A percentile compares a stretch with the other conserved stretches of the same genome.
phyloP scores from a whole-genome alignment of 139 green algal species.

The Chlamydomonas eustigma region DNA sequence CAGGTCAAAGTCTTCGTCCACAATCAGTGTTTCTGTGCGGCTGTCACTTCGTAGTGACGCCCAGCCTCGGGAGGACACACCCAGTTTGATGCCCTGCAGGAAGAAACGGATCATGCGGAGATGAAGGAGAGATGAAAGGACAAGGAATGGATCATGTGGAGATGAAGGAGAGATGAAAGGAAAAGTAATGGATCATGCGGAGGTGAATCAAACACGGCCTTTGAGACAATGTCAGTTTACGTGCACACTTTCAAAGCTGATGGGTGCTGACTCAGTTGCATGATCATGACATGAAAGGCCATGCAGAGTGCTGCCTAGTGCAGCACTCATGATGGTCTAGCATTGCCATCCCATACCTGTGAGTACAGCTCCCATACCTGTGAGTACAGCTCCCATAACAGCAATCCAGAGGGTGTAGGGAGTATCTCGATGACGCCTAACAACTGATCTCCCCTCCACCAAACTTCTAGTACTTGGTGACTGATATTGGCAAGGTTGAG shows the following conservation, averaged over 20 bases:
- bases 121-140: too few relatives aligned
- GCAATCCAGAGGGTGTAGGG: slow-evolving; percentile 50
- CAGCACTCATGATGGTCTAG: too few relatives aligned
- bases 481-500: slow-evolving; percentile 65
- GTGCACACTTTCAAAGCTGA: too few relatives aligned
- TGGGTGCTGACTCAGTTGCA: too few relatives aligned
- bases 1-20: slow-evolving; percentile 57
- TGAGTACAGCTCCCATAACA: slow-evolving; percentile 65
- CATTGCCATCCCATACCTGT: slow-evolving; percentile 41
- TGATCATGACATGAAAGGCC: too few relatives aligned
- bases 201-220: too few relatives aligned
- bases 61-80: slow-evolving; percentile 60
- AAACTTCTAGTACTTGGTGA: slow-evolving; percentile 62
- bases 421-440: slow-evolving; percentile 67
- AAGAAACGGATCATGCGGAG: too few relatives aligned
- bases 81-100: slow-evolving; percentile 53
- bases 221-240: too few relatives aligned
- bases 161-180: too few relatives aligned
- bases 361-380: slow-evolving; percentile 58
- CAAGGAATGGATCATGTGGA: too few relatives aligned
- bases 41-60: slow-evolving; percentile 44
- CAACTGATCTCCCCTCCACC: slow-evolving; percentile 58
- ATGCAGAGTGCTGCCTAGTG: too few relatives aligned
- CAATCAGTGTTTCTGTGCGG: slow-evolving; percentile 32
- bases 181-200: too few relatives aligned